Base-by-base conservation (phyloP, 2,329 filamentous ascomycete species). In the Beauveria rudraprayagi region DNA sequence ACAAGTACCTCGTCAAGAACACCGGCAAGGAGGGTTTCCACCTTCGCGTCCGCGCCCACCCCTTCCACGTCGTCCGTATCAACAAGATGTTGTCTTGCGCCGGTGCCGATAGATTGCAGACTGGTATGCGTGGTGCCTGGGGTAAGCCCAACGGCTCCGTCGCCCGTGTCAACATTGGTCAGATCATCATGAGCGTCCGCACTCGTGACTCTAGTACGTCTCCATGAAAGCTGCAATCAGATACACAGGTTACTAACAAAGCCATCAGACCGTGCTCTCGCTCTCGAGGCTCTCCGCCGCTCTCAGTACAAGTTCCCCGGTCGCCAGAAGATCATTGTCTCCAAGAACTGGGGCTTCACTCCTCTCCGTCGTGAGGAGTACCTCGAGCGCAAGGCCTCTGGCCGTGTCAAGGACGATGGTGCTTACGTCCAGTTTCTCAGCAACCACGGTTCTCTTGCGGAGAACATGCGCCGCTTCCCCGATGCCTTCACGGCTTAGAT, bases 81-180 rank as follows among this genome's bases (percentile, higher is more conserved):
- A 99, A 99, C 92, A 99, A 99, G 90, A 99, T 99, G 94, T 93
- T 99, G 91, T 97, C 94, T 77, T 99, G 94, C 81, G 94, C 94
- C 76, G 94, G 94, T 87, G 94, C 94, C 88, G 94, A 99, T 97
- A 92, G 94, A 89, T 86, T 99, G 81, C 94, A 99, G 83, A 99
- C 94, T 72, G 94, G 94, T 86, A 99, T 99, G 94, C 93, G 94
- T 89, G 94, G 94, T 88, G 94, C 94, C 73, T 99, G 92, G 88
- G 94, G 94, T 77, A 99, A 99, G 89, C 94, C 94, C 80, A 96
- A 97, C 86, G 94, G 94, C 78, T 89, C 86, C 75, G 94, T 99
- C 76, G 94, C 94, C 79, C 94, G 94, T 90, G 93, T 99, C 86
- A 97, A 97, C 89, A 99, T 99, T 75, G 94, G 94, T 79, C 94